phyloP scores from a whole-genome alignment of 768 basidiomycete genomes.

The Lactarius evosmus region DNA sequence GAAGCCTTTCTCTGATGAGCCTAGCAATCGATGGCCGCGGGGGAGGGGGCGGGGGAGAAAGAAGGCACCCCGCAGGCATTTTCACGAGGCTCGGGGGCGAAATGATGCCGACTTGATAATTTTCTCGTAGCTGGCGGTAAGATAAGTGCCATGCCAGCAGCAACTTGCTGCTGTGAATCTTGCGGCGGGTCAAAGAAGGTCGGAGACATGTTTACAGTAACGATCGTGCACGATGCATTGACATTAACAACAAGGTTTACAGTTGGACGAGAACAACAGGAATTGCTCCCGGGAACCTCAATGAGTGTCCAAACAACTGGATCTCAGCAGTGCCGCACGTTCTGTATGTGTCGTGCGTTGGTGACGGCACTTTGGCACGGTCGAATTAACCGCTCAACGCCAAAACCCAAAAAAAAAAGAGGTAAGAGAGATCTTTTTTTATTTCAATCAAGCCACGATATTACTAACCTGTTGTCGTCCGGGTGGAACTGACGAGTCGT shows the following conservation, averaged over 20 bases:
- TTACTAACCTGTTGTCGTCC: not conserved
- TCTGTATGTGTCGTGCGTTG: not conserved
- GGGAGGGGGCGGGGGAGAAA: too few relatives aligned
- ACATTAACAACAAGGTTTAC: constrained; percentile 19
- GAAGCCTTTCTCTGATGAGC: not conserved
- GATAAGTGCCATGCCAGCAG: not conserved
- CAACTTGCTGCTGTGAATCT: not conserved
- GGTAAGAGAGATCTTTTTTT: not conserved
- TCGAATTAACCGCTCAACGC: not conserved
- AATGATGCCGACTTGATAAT: not conserved
- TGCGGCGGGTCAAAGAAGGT: not conserved
- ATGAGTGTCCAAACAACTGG: not conserved
- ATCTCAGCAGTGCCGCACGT: not conserved
- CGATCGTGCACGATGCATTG: not conserved
- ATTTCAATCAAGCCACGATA: not conserved
- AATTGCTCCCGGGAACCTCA: not conserved
- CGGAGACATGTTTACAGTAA: not conserved
- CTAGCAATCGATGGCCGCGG: not conserved
- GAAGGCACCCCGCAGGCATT: not conserved
- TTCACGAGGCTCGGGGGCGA: not conserved
- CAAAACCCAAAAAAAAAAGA: not conserved
- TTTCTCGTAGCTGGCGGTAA: not conserved
- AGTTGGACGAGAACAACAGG: constrained; percentile 1
- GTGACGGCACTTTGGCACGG: not conserved
- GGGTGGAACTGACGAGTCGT: not conserved